Evolutionary conservation across 768 basidiomycete genomes (phyloP), one percentile per base, ranked within the genome.

Genomic region (Polyporus arcularius): DNA sequence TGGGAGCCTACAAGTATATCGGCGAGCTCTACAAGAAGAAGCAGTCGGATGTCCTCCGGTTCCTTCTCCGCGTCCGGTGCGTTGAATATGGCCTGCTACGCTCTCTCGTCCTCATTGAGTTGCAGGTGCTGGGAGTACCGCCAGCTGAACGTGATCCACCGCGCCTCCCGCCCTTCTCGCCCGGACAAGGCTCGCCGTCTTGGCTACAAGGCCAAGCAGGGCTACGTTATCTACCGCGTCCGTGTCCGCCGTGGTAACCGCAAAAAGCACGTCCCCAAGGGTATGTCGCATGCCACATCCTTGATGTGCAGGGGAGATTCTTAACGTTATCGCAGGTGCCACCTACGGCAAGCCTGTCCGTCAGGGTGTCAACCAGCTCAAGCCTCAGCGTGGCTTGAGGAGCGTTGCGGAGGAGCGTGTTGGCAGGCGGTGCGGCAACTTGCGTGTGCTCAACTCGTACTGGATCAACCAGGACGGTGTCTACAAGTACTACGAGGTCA

Each of bases 121-220:
- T 30, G 18, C 42, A 94, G 92, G 70, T 96, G 94, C 86, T 97
- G 96, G 96, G 96, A 98, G 74, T 97, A 95, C 82, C 92, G 97
- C 67, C 97, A 99, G 76, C 80, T 98, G 72, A 94, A 97, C 70
- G 94, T 99, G 68, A 92, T 98, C 74, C 96, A 98, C 82, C 92
- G 97, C 70, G 96, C 96, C 48, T 95, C 96, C 65, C 92, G 96
- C 63, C 96, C 97, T 49, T 98, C 96, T 49, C 92, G 97, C 73
- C 97, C 97, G 57, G 97, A 99, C 83, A 99, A 98, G 84, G 97
- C 97, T 65, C 92, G 97, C 74, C 89, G 96, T 67, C 82, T 99
- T 64, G 97, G 97, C 51, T 99, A 98, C 88, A 99, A 98, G 83
- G 95, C 97, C 75, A 99, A 99, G 86, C 97, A 99, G 79, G 97